Conservation (phyloP, 768 basidiomycete species). For the Tulasnella sp. region DNA sequence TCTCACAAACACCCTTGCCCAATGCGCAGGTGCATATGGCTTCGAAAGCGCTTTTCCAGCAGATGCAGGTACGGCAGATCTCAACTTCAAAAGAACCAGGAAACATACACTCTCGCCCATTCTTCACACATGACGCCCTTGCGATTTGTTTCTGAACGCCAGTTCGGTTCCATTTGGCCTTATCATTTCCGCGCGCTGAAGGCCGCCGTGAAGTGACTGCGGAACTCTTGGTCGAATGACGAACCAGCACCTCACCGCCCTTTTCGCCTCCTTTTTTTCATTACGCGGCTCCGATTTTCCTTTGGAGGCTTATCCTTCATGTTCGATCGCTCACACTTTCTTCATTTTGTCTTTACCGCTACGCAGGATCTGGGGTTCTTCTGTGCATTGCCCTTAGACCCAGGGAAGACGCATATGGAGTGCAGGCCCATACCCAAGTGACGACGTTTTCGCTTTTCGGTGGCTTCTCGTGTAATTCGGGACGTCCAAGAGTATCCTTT, state of each 20-base stretch:
- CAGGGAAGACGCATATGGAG: slow-evolving; percentile 60
- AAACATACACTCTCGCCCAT: background rate
- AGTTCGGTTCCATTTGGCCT: background rate
- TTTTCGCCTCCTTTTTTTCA: background rate
- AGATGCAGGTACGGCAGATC: slow-evolving; percentile 21
- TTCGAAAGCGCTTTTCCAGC: slow-evolving; percentile 22
- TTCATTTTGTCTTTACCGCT: background rate
- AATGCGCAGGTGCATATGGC: background rate
- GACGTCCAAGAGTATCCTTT: background rate
- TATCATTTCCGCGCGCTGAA: background rate
- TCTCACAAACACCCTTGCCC: background rate
- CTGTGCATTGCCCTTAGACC: slow-evolving; percentile 65
- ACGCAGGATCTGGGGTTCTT: slow-evolving; percentile 61
- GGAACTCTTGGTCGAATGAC: background rate
- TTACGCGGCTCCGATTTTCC: background rate
- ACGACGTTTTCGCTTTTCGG: background rate
- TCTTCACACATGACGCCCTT: background rate
- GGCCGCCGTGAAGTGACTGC: background rate
- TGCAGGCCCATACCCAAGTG: slow-evolving; percentile 56
- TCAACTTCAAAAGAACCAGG: background rate
- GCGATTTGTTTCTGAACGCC: background rate
- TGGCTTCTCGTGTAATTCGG: background rate
- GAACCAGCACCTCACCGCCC: background rate
- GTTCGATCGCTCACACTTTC: background rate
- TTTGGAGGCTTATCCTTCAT: background rate